These are phyloP conservation scores for Cryptococcus sp. DNA, from an alignment of 1,284 basidiomycete species.

Conservation along the genomic window DNA sequence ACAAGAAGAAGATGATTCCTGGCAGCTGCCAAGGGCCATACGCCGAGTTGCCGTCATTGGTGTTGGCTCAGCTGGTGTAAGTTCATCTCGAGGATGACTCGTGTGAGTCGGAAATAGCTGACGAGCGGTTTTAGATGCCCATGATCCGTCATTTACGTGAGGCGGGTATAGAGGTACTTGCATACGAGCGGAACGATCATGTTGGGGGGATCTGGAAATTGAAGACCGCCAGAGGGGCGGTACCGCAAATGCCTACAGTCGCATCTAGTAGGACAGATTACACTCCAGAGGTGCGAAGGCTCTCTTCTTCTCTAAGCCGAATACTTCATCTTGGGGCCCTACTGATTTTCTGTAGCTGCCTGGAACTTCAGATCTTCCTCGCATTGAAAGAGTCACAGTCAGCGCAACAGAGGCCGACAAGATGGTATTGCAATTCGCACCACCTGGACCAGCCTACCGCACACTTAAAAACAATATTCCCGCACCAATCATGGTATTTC, in stretches of 20 bases:
- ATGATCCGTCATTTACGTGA: not conserved
- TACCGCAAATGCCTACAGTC: not conserved
- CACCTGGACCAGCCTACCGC: constrained; percentile 55
- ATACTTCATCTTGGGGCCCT: not conserved
- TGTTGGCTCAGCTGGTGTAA: constrained; percentile 15
- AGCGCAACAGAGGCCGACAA: constrained; percentile 6
- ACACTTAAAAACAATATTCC: constrained; percentile 54
- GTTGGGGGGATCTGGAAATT: not conserved
- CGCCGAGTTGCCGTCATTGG: constrained; percentile 21
- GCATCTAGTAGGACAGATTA: not conserved
- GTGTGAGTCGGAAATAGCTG: not conserved
- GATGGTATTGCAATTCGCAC: constrained; percentile 45
- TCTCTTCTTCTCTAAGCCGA: not conserved
- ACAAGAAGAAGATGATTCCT: not conserved
- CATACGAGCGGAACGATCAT: not conserved
- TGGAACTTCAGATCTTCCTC: no score
- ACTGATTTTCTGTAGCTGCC: no score
- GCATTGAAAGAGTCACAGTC: not conserved
- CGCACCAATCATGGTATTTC: constrained; percentile 30
- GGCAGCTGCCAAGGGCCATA: constrained; percentile 7
- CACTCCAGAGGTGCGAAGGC: not conserved
- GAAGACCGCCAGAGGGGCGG: not conserved
- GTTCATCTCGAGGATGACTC: constrained; percentile 31
- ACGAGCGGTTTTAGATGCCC: not conserved
- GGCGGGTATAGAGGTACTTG: not conserved